These are phyloP conservation scores for Gamarada debralockiae DNA, from an alignment of 495 filamentous ascomycete genomes.

Conservation along the genomic window DNA sequence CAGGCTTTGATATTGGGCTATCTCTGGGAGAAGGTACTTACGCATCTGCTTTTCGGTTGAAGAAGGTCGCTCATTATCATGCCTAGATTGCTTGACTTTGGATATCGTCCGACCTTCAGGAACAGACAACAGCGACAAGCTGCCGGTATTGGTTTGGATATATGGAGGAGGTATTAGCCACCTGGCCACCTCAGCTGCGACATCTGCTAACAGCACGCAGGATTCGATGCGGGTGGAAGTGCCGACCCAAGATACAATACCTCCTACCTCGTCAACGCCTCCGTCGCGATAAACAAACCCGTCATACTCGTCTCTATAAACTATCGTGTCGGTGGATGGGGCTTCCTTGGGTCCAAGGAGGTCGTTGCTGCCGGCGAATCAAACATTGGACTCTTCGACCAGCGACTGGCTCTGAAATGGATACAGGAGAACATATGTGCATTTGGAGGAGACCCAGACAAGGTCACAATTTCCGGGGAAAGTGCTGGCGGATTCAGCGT, in stretches of 20 bases:
- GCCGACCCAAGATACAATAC: conserved; percentile 42
- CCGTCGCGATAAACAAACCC: conserved; percentile 51
- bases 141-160: too few relatives aligned
- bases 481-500: conserved; percentile 53
- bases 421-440: conserved; percentile 43
- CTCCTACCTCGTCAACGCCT: conserved; percentile 42
- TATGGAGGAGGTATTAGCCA: too few relatives aligned
- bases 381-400: conserved; percentile 35
- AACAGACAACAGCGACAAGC: conserved; percentile 54
- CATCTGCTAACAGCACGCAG: too few relatives aligned
- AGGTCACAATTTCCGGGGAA: conserved; percentile 37
- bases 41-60: too few relatives aligned
- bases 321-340: conserved; percentile 55
- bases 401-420: conserved; percentile 36
- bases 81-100: too few relatives aligned
- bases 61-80: too few relatives aligned
- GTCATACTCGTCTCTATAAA: conserved; percentile 58
- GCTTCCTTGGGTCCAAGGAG: conserved; percentile 57
- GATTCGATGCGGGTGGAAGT: conserved; percentile 44
- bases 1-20: not conserved
- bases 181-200: too few relatives aligned
- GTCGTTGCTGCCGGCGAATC: conserved; percentile 57
- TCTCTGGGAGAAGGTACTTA: too few relatives aligned
- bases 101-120: too few relatives aligned
- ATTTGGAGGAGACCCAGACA: conserved; percentile 31